Base-by-base conservation (phyloP, 169 alveolate genomes). In the Plasmodium fragile region DNA sequence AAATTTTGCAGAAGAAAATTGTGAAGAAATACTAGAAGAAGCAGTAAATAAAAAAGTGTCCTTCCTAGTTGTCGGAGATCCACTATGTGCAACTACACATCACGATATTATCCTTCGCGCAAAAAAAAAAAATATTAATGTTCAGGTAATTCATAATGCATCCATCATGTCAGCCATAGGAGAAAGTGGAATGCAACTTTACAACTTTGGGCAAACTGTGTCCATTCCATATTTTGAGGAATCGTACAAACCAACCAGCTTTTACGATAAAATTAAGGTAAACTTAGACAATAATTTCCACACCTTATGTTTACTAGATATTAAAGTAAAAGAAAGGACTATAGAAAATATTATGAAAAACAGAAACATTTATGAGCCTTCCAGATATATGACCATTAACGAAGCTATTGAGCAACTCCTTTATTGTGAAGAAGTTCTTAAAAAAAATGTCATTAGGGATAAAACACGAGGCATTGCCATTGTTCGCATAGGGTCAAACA, bases 131-230 rank as follows among this genome's bases (percentile, higher is more conserved):
- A 98, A 98, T n/a, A 97, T 99, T 0, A 82, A 97, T 43, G 99
- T 99, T 10, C 98, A 98, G 82, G 98, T 98, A 8, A 96, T 98
- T n/a, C 99, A 98, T 92, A 99, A 99, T 96, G 99, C 99, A 32
- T 85, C 85, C 30, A 85, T 79, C 28, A 81, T 81, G 69, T 95
- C 95, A 49, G 95, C 95, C 25, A 94, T 96, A 39, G 97, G 97
- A 0, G 95, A 96, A 81, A 92, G 97, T 18, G 98, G 98, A 11
- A 92, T 97, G 83, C 96, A 98, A 95, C 96, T 99, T 36, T 99
- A 99, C 94, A 98, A 99, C 92, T 99, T 99, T 96, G 99, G 99
- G 30, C 99, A 99, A 94, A 98, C 99, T 4, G 99, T 99, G 4
- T 98, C 99, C 30, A 98, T 99, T 77, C 99, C 99, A 53, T 98